Base-by-base conservation (phyloP, 148 eudicot genomes). In the Fagopyrum esculentum region DNA sequence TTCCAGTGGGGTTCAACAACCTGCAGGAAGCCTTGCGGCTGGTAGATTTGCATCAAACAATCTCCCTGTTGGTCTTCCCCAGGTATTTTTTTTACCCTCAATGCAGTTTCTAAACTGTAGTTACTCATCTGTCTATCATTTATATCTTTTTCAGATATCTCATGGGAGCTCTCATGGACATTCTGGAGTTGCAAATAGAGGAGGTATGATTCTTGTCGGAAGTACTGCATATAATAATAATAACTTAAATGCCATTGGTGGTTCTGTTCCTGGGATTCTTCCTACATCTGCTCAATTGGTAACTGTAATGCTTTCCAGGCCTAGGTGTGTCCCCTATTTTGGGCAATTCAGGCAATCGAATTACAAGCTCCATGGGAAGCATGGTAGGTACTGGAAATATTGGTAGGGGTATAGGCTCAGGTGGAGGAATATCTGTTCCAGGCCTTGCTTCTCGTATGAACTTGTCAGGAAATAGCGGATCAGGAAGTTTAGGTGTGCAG, bases 201-300 rank as follows among this genome's bases (percentile, higher is more conserved):
- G 94, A 73, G 94, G 93, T 74, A 96, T 95, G 94, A 82, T 86
- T 84, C 85, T 92, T 82, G 89, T 89, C 74, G 99, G 99, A 81
- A 90, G 78, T 78, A 89, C 90, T 81, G 99, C 92, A 74, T 96
- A 86, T 82, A 87, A 76, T 86, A 83, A 81, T 84, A 83, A 81
- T 84, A 86, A 76, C 80, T 50, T 87, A 66, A 96, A 85, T 83
- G 94, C 87, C 45, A 88, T 89, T 76, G 94, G 93, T 74, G 97
- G 94, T 76, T 92, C 97, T 16, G 85, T 96, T 82, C 98, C 97
- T 77, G 99, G 94, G 73, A 88, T 92, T 81, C 89, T 92, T 66
- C 88, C 99, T 49, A 88, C 93, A 45, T 96, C 99, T 83, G 87
- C 91, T 71, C 91, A 68, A 88, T 96, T 77, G 91, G 90, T 75